Conservation (phyloP, 306 rosid genomes). For the Cucurbita ficifolia region DNA sequence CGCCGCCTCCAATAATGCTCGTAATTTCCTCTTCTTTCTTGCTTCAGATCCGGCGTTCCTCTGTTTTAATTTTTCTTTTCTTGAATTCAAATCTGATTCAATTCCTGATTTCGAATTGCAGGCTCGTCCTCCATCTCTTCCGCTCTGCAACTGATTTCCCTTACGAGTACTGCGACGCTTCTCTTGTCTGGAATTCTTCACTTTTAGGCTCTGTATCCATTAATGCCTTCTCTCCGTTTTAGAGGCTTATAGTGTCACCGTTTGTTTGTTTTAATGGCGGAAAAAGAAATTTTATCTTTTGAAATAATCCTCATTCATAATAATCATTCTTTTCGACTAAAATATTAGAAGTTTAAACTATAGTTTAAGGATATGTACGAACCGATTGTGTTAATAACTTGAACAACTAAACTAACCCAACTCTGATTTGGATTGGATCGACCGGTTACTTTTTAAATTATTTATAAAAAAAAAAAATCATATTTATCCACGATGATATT, state of each 20-base stretch:
- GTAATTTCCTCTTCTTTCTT: neutral
- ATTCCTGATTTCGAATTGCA: neutral
- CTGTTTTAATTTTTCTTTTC: too few relatives aligned
- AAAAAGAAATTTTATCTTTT: too few relatives aligned
- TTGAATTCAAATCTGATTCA: neutral
- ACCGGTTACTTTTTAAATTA: too few relatives aligned
- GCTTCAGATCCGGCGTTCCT: neutral
- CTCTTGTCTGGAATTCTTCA: neutral
- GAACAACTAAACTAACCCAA: too few relatives aligned
- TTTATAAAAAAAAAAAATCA: too few relatives aligned
- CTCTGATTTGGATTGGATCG: too few relatives aligned
- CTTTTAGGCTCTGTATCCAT: neutral
- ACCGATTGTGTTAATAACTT: too few relatives aligned
- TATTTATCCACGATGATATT: too few relatives aligned
- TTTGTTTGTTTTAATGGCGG: neutral
- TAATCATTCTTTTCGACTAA: too few relatives aligned
- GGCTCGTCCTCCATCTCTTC: neutral
- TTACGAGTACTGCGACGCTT: neutral
- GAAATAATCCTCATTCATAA: too few relatives aligned
- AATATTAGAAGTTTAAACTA: too few relatives aligned
- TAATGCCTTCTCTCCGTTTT: neutral
- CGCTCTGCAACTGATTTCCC: neutral
- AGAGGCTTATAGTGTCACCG: neutral
- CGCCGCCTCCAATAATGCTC: conserved; percentile 11
- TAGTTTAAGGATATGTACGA: too few relatives aligned